Evolutionary conservation across 1,284 basidiomycete species (phyloP).

Genomic region (Farysia itapuensis): DNA sequence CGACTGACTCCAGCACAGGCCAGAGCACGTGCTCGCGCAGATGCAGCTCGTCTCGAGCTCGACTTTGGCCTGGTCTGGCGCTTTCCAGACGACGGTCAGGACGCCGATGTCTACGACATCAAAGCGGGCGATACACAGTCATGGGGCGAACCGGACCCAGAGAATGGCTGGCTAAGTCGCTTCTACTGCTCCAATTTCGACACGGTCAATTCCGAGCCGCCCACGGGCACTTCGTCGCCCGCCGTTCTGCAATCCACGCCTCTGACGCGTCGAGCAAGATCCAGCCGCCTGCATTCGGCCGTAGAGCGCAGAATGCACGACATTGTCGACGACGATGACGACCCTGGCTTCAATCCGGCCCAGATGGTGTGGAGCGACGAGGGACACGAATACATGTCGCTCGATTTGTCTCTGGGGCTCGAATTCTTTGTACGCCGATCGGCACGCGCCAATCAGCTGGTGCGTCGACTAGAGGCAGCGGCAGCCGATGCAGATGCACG

Average conservation of each 20-base stretch:
- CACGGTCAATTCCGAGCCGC: slow-evolving; percentile 20
- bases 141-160: slow-evolving; percentile 47
- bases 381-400: slow-evolving; percentile 48
- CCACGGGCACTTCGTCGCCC: slow-evolving; percentile 23
- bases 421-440: slow-evolving; percentile 53
- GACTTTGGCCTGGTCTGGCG: slow-evolving; percentile 51
- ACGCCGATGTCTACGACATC: slow-evolving; percentile 33
- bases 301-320: slow-evolving; percentile 35
- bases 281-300: slow-evolving; percentile 28
- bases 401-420: slow-evolving; percentile 45
- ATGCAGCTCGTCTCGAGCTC: slow-evolving; percentile 37
- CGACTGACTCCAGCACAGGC: slow-evolving; percentile 21
- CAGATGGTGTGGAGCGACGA: slow-evolving; percentile 48
- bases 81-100: slow-evolving; percentile 50
- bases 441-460: slow-evolving; percentile 47
- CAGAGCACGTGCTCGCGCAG: slow-evolving; percentile 26
- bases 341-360: slow-evolving; percentile 24
- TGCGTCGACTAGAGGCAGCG: slow-evolving; percentile 46
- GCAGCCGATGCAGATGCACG: slow-evolving; percentile 32
- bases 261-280: slow-evolving; percentile 19
- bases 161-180: slow-evolving; percentile 51
- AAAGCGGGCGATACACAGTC: slow-evolving; percentile 28
- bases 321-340: slow-evolving; percentile 24
- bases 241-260: slow-evolving; percentile 34
- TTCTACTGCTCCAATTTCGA: slow-evolving; percentile 52